These are phyloP conservation scores for Pholiota microspora DNA, from an alignment of 768 basidiomycete genomes.

Conservation along the genomic window DNA sequence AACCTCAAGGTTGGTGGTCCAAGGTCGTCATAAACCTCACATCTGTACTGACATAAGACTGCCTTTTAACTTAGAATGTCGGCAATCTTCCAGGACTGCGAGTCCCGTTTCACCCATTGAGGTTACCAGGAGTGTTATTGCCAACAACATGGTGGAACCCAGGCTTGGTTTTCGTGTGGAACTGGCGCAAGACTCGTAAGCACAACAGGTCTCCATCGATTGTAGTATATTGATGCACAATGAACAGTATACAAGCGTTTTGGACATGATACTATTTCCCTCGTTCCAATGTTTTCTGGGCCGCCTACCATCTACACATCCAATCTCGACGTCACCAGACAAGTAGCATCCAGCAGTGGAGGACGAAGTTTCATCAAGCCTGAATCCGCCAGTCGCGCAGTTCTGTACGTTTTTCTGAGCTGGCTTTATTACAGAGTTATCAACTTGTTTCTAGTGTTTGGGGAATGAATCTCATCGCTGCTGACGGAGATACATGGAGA, in stretches of 20 bases:
- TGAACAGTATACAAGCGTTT: slow-evolving; percentile 34
- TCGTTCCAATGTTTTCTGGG: slow-evolving; percentile 39
- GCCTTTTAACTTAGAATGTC: slow-evolving; percentile 25
- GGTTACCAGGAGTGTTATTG: slow-evolving; percentile 32
- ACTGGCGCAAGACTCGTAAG: slow-evolving; percentile 32
- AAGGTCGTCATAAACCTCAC: neutral
- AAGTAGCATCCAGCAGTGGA: slow-evolving; percentile 37
- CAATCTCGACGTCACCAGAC: slow-evolving; percentile 46
- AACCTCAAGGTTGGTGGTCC: slow-evolving; percentile 28
- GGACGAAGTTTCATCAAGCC: slow-evolving; percentile 42
- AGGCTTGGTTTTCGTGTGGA: slow-evolving; percentile 34
- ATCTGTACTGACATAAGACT: neutral
- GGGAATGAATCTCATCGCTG: slow-evolving; percentile 45
- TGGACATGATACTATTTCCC: slow-evolving; percentile 37
- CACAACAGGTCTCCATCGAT: neutral
- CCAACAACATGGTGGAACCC: slow-evolving; percentile 45
- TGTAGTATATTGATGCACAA: neutral
- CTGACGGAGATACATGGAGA: slow-evolving; percentile 44
- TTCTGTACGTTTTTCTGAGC: neutral
- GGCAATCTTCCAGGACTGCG: slow-evolving; percentile 37
- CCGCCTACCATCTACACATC: slow-evolving; percentile 37
- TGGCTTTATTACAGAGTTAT: neutral
- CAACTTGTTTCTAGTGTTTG: neutral
- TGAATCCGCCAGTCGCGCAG: slow-evolving; percentile 22
- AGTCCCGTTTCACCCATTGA: slow-evolving; percentile 38